A percentile compares a stretch with the other conserved stretches of the same genome.
Evolutionary conservation across 495 filamentous ascomycete genomes (phyloP).

Genomic region (Aspergillus biplanus): DNA sequence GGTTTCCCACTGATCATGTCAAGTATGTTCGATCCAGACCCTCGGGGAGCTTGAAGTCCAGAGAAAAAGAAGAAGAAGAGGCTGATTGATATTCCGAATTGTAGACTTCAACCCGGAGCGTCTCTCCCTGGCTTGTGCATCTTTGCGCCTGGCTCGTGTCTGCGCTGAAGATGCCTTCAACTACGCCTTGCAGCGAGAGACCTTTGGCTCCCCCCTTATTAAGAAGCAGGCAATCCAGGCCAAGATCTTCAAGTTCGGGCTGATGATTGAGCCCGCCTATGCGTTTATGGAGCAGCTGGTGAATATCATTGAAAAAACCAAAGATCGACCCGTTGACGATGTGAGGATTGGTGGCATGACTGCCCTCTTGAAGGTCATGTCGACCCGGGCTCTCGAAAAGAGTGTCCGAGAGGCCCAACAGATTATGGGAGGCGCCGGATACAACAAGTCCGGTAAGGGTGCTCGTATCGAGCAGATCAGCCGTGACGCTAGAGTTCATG

Average conservation of each 20-base stretch:
- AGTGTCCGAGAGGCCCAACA: slow-evolving; percentile 64
- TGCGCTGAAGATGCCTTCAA: slow-evolving; percentile 54
- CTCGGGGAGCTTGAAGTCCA: background rate
- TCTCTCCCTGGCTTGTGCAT: slow-evolving; percentile 44
- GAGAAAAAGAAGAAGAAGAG: background rate
- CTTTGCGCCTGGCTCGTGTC: slow-evolving; percentile 48
- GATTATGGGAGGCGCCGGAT: slow-evolving; percentile 61
- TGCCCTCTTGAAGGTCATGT: slow-evolving; percentile 56
- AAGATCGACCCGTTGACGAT: slow-evolving; percentile 35
- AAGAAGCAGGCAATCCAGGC: slow-evolving; percentile 49
- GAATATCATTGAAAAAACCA: slow-evolving; percentile 48
- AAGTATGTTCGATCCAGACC: slow-evolving; percentile 29
- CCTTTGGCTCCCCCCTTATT: slow-evolving; percentile 53
- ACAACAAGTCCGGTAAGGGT: slow-evolving; percentile 55
- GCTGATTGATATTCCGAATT: background rate
- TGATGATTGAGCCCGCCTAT: slow-evolving; percentile 53
- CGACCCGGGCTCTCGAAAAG: slow-evolving; percentile 57
- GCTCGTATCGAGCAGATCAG: slow-evolving; percentile 60
- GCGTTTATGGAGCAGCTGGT: slow-evolving; percentile 54
- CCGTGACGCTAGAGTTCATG: slow-evolving; percentile 58
- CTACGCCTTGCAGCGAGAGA: slow-evolving; percentile 52
- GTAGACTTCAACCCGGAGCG: slow-evolving; percentile 55
- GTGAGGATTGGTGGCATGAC: slow-evolving; percentile 55
- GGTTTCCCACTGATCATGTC: slow-evolving; percentile 56
- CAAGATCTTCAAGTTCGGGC: slow-evolving; percentile 53